phyloP scores from a whole-genome alignment of 345 rosid species.

The Syzygium aromaticum region DNA sequence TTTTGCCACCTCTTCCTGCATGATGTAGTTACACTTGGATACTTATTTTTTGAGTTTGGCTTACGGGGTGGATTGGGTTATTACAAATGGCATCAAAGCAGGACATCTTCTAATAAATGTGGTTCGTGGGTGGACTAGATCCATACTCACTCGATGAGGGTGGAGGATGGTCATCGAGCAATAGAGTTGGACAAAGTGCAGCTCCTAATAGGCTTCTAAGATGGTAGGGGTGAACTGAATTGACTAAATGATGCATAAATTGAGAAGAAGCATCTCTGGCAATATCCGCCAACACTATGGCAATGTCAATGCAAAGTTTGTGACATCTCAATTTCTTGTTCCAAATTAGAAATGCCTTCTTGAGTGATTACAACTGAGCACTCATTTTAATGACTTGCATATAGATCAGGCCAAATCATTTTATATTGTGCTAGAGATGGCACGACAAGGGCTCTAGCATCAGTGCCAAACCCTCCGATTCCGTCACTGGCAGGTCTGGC shows the following conservation, averaged over 20 bases:
- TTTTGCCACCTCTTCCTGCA: too few species aligned
- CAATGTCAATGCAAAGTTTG: neutral
- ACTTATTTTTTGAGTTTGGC: neutral
- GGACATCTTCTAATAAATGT: neutral
- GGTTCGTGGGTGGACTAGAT: neutral
- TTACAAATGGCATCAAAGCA: neutral
- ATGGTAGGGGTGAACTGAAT: neutral
- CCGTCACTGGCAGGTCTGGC: neutral
- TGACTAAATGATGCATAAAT: neutral
- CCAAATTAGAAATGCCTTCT: neutral
- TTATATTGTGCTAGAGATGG: neutral
- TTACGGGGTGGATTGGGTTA: neutral
- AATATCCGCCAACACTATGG: neutral
- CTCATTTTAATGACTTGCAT: neutral
- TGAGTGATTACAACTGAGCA: neutral
- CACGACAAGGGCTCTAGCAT: neutral
- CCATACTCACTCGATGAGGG: rapidly evolving
- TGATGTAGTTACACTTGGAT: neutral
- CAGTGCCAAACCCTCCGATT: neutral
- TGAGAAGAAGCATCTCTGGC: neutral
- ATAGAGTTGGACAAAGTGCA: neutral
- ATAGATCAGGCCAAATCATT: neutral
- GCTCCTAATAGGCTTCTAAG: neutral
- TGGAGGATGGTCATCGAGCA: neutral
- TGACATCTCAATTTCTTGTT: neutral